Evolutionary conservation across 139 green algal species (phyloP), one percentile per base, ranked within the genome.

Genomic region (Astrephomene gubernaculifera): DNA sequence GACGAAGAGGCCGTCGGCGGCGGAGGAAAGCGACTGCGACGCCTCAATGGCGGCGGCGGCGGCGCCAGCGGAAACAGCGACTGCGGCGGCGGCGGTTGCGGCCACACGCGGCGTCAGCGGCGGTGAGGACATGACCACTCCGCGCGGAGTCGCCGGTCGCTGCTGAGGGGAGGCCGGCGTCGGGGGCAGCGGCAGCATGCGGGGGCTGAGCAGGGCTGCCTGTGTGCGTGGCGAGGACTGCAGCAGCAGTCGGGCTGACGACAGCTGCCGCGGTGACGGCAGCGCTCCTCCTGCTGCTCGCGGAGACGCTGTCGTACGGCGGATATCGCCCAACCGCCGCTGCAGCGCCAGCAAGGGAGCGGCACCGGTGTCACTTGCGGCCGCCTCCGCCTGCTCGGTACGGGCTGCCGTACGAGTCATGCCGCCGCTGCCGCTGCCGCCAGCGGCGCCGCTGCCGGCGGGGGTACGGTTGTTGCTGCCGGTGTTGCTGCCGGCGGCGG

Each of bases 261-360:
- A 33, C 31, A 22, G 61, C 61, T n/a, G 61, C 17, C 4, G 61
- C 19, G 36, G 4, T 5, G 38, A 22, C 2, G 61, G 4, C 24
- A n/a, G 29, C 19, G 61, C 31, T 33, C 29, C 61, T 33, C 2
- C 61, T n/a, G 17, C 12, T 33, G 61, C 61, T n/a, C 61, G 31
- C 60, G 60, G 24, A n/a, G n/a, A 36, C 61, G 61, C 9, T 70
- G 61, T n/a, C 61, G n/a, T n/a, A n/a, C n/a, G n/a, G n/a, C n/a
- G n/a, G n/a, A n/a, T n/a, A n/a, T 53, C 68, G 14, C 53, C 21
- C 38, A 80, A 33, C 0, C 71, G 71, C 10, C 52, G 71, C 36
- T 71, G 54, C 36, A 71, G 74, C 53, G n/a, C 9, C 36, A 60
- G 54, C 45, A 67, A 19, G 53, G 54, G 74, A 71, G 74, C 38